Conservation (phyloP, 2,329 filamentous ascomycete genomes). For the Ceratocystis alfenasii region DNA sequence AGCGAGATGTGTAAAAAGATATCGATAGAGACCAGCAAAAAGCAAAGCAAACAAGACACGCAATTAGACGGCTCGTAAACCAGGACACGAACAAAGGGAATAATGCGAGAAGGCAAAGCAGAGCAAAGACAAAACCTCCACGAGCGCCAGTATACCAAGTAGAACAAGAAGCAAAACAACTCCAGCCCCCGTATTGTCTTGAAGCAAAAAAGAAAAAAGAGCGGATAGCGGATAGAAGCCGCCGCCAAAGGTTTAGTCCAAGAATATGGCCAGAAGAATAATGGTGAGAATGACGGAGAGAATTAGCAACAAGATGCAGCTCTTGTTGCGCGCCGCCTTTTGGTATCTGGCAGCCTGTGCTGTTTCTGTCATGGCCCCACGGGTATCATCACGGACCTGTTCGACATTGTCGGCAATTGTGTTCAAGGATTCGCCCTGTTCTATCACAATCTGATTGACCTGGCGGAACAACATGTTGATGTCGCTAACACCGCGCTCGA, state of each 20-base stretch:
- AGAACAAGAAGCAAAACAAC: slow-evolving; percentile 24
- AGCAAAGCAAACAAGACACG: slow-evolving; percentile 22
- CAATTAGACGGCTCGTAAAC: slow-evolving; percentile 13
- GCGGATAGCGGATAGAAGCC: background rate
- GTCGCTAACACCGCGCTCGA: slow-evolving; percentile 90
- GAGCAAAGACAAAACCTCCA: slow-evolving; percentile 21
- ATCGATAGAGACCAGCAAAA: slow-evolving; percentile 22
- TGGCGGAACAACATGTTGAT: slow-evolving; percentile 94
- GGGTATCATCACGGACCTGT: slow-evolving; percentile 66
- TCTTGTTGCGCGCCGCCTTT: slow-evolving; percentile 88
- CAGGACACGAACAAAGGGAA: slow-evolving; percentile 23
- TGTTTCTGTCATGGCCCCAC: slow-evolving; percentile 75
- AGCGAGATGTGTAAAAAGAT: slow-evolving; percentile 6
- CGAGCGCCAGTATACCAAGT: slow-evolving; percentile 25
- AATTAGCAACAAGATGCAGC: slow-evolving; percentile 82
- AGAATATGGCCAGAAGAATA: slow-evolving; percentile 71
- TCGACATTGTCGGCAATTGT: slow-evolving; percentile 83
- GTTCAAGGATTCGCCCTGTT: slow-evolving; percentile 82
- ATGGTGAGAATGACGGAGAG: slow-evolving; percentile 80
- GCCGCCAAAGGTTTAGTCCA: slow-evolving; percentile 43
- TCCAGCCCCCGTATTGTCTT: no score
- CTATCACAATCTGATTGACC: slow-evolving; percentile 91
- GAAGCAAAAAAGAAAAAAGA: no score
- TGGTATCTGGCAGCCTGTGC: slow-evolving; percentile 81
- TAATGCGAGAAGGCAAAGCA: slow-evolving; percentile 22